phyloP scores from a whole-genome alignment of 148 eudicot species.

The Polygonum maritimum region DNA sequence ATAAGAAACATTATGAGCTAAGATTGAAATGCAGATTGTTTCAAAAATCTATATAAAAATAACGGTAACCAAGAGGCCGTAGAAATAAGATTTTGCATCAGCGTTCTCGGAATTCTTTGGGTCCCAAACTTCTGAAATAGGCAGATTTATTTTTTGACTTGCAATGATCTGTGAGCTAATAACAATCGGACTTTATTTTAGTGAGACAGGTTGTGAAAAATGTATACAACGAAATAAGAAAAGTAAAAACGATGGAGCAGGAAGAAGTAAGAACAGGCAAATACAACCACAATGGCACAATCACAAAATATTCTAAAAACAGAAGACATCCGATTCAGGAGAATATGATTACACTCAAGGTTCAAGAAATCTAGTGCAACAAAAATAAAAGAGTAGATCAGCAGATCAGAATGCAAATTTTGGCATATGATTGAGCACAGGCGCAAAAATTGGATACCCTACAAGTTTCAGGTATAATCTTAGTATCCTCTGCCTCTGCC shows the following conservation, averaged over 20 bases:
- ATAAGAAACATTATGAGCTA: no score
- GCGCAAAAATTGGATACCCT: background rate
- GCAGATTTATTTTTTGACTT: no score
- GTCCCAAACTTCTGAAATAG: no score
- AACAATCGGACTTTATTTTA: no score
- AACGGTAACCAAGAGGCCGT: no score
- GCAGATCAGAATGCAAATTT: background rate
- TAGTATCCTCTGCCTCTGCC: slow-evolving; percentile 44
- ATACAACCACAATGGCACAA: background rate
- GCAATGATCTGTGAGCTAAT: no score
- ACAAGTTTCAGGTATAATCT: background rate
- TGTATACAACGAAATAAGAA: background rate
- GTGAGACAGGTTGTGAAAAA: background rate
- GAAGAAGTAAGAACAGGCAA: background rate
- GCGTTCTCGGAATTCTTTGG: no score
- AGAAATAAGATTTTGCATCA: no score
- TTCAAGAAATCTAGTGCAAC: background rate
- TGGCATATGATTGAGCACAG: background rate
- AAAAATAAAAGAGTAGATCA: background rate
- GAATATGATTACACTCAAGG: background rate
- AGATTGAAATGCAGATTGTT: no score
- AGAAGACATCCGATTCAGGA: background rate
- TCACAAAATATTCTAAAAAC: background rate
- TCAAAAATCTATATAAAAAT: no score
- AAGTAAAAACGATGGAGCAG: background rate